Evolutionary conservation across 225 moss, liverwort and hornwort genomes (phyloP).

Genomic region (Sphagnum tenellum): DNA sequence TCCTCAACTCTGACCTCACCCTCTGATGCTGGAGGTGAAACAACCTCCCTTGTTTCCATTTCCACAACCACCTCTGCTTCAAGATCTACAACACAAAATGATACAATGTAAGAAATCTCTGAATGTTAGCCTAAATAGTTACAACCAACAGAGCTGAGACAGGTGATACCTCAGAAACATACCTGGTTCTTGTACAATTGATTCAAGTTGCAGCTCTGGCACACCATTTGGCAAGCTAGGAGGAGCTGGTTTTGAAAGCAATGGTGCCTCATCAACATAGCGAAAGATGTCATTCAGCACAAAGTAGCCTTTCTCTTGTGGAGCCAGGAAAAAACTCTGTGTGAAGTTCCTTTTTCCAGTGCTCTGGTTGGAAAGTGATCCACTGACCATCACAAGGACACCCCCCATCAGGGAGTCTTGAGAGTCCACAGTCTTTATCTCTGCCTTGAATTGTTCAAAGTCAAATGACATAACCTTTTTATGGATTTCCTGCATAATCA

Average conservation of each 20-base stretch:
- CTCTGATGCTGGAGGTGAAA: slow-evolving; percentile 26
- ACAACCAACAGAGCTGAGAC: too few relatives aligned
- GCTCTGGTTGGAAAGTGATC: slow-evolving; percentile 39
- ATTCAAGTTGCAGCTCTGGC: slow-evolving; percentile 35
- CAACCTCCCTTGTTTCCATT: slow-evolving; percentile 42
- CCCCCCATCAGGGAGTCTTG: slow-evolving; percentile 81
- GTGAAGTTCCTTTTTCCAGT: slow-evolving; percentile 64
- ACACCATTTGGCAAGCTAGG: slow-evolving; percentile 18
- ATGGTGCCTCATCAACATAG: slow-evolving; percentile 51
- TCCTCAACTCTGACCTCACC: slow-evolving; percentile 40
- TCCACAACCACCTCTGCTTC: slow-evolving; percentile 6
- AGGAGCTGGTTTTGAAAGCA: slow-evolving; percentile 5
- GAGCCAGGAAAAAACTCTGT: slow-evolving; percentile 92
- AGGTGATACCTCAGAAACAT: too few relatives aligned
- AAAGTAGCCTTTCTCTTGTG: slow-evolving; percentile 90
- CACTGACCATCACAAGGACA: slow-evolving; percentile 81
- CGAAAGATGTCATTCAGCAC: slow-evolving; percentile 83
- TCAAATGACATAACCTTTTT: slow-evolving; percentile 74
- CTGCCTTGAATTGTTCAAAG: slow-evolving; percentile 77
- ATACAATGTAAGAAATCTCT: not conserved
- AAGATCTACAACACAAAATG: not conserved
- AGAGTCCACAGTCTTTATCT: slow-evolving; percentile 85
- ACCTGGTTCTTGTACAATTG: slow-evolving; percentile 47
- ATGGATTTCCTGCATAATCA: slow-evolving; percentile 49
- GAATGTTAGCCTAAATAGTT: not conserved